Conservation (phyloP, 208 protist genomes). For the Tritrichomonas foetus region DNA sequence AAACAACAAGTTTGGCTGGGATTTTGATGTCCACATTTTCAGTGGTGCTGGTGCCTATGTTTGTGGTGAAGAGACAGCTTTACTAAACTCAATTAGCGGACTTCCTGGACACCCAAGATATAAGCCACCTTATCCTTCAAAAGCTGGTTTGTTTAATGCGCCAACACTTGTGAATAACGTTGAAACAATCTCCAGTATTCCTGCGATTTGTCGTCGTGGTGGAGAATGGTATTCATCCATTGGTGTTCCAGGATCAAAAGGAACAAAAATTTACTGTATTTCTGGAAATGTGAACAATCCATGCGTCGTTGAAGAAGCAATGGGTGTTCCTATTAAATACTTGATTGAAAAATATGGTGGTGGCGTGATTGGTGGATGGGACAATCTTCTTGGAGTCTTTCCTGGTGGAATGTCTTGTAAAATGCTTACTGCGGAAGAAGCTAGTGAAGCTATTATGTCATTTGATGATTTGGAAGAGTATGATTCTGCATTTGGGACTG, state of each 20-base stretch:
- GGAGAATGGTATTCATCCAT: slow-evolving; percentile 84
- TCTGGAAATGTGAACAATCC: slow-evolving; percentile 95
- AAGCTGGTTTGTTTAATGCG: slow-evolving; percentile 94
- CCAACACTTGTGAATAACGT: slow-evolving; percentile 98
- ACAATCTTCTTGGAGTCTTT: slow-evolving; percentile 91
- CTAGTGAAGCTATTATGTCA: slow-evolving; percentile 90
- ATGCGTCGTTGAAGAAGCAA: slow-evolving; percentile 88
- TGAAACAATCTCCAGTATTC: slow-evolving; percentile 74
- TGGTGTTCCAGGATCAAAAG: slow-evolving; percentile 87
- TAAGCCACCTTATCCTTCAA: slow-evolving; percentile 96
- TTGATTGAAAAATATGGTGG: slow-evolving; percentile 71
- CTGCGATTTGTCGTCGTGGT: slow-evolving; percentile 59
- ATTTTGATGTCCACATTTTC: slow-evolving; percentile 95
- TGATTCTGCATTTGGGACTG: slow-evolving; percentile 88
- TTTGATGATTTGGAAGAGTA: slow-evolving; percentile 86
- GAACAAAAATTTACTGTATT: slow-evolving; percentile 93
- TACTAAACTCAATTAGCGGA: slow-evolving; percentile 91
- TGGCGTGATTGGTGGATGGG: slow-evolving; percentile 92
- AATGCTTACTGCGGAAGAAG: slow-evolving; percentile 81
- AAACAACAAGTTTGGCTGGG: slow-evolving; percentile 88
- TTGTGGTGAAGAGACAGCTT: slow-evolving; percentile 93
- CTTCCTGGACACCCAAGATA: slow-evolving; percentile 83
- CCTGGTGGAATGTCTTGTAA: slow-evolving; percentile 91
- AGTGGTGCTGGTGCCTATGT: slow-evolving; percentile 94
- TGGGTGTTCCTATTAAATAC: slow-evolving; percentile 85